Evolutionary conservation across 305 asterid genomes (phyloP), one percentile per base, ranked within the genome.

Genomic region (Plantago lanceolata): DNA sequence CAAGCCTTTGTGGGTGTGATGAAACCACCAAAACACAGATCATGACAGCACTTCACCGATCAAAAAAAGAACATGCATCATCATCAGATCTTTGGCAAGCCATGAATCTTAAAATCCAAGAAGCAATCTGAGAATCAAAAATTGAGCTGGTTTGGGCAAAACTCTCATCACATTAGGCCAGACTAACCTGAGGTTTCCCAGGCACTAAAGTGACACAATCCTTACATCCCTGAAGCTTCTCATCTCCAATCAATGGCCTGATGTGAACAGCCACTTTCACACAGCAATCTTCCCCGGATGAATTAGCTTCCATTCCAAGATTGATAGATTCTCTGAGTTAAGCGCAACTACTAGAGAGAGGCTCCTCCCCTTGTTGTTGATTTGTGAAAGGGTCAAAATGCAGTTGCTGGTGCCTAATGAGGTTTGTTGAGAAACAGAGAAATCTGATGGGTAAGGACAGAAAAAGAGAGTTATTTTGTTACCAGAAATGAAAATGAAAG

Each of bases 141-240:
- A 3, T 53, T 21, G 28, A 52, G 28, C n/a, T 52, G 14, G 59
- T 2, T 53, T 61, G 29, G 65, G 56, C 56, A 69, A 71, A 75
- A 44, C 71, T 79, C 64, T 72, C 59, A 70, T 56, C 78, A 72
- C 87, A 84, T 77, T n/a, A n/a, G n/a, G n/a, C n/a, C n/a, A n/a
- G n/a, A n/a, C n/a, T n/a, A n/a, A n/a, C 99, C 99, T 94, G 99
- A 74, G 96, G 97, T 72, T 94, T 94, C 70, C 87, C 93, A 66
- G 89, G 75, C 45, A 78, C 88, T 33, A 94, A 76, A 56, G 96
- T 68, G 19, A 86, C 97, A 75, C 99, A 94, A 77, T 94, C 99
- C 69, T 90, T 82, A 75, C 99, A 94, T 37, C 96, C 97, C 80
- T 85, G 99, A 76, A 94, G 86, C 80, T 68, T 84, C 74, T 94